These are phyloP conservation scores for Myrmaecium sp. DNA, from an alignment of 2,329 filamentous ascomycete genomes.

Conservation along the genomic window DNA sequence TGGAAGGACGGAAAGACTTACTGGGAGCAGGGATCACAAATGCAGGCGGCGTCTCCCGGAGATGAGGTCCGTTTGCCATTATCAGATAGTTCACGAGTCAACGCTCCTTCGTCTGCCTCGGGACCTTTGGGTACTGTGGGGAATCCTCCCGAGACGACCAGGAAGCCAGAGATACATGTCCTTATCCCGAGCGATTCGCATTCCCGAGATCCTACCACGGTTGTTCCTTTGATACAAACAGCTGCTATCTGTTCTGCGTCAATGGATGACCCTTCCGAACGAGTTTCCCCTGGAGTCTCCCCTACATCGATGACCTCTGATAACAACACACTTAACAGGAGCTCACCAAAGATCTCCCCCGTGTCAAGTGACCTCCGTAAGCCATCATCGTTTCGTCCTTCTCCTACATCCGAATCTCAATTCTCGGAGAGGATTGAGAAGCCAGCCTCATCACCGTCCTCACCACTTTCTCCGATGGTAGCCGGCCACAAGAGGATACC, in stretches of 20 bases:
- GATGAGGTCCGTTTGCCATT: background rate
- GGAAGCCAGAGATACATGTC: conserved; percentile 2
- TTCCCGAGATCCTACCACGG: too few species aligned
- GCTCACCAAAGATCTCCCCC: too few species aligned
- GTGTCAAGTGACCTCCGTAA: too few species aligned
- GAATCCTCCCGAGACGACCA: conserved; percentile 4
- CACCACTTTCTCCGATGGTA: background rate
- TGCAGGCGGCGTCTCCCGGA: conserved; percentile 1
- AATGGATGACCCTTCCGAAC: too few species aligned
- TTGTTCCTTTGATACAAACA: too few species aligned
- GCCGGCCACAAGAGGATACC: conserved; percentile 5
- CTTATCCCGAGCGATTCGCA: background rate
- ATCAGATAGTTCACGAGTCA: background rate
- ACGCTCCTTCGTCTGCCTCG: conserved; percentile 1
- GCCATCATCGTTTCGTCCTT: too few species aligned
- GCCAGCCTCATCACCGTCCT: background rate
- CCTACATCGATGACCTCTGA: too few species aligned
- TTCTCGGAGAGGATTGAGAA: too few species aligned
- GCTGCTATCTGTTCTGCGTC: too few species aligned
- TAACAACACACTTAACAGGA: too few species aligned
- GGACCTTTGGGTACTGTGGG: conserved; percentile 3
- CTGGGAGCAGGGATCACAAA: conserved; percentile 17
- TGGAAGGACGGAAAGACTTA: conserved; percentile 28
- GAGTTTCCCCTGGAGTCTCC: too few species aligned
- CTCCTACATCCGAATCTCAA: too few species aligned